These are phyloP conservation scores for Fusarium sp. DNA, from an alignment of 2,329 filamentous ascomycete species.

Conservation along the genomic window DNA sequence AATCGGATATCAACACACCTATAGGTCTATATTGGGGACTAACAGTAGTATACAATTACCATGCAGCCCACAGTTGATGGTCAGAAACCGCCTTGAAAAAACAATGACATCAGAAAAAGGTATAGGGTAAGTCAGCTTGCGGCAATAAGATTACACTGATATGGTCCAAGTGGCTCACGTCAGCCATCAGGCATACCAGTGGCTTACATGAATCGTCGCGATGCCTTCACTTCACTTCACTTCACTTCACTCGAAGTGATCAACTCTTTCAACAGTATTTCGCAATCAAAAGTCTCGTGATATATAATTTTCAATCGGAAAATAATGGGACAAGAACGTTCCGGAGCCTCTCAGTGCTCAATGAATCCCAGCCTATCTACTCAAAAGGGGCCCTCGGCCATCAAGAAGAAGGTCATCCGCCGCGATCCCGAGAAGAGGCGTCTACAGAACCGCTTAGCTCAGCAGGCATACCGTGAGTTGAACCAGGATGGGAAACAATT, in stretches of 20 bases:
- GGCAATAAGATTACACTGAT: not conserved
- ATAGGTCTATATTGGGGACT: not conserved
- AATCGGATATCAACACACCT: conserved; percentile 5
- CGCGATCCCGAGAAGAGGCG: conserved; percentile 43
- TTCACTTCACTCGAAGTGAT: not conserved
- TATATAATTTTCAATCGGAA: not conserved
- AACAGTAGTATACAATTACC: too few relatives aligned
- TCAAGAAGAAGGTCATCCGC: conserved; percentile 28
- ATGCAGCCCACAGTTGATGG: not conserved
- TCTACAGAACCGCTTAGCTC: conserved; percentile 43
- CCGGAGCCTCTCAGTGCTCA: not conserved
- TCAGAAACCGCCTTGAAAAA: not conserved
- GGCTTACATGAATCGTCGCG: conserved; percentile 27
- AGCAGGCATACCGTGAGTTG: conserved; percentile 65
- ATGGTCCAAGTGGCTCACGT: conserved; percentile 40
- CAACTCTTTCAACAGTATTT: not conserved
- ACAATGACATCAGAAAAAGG: not conserved
- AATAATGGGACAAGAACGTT: conserved; percentile 23
- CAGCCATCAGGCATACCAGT: conserved; percentile 32
- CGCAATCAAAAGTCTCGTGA: not conserved
- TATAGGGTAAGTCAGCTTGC: conserved; percentile 1
- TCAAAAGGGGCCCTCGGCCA: not conserved
- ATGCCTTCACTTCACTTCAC: not conserved
- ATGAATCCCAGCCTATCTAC: not conserved
- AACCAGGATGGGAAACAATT: not conserved